These are phyloP conservation scores for Phaeotremella skinneri DNA, from an alignment of 768 basidiomycete species.

Conservation along the genomic window DNA sequence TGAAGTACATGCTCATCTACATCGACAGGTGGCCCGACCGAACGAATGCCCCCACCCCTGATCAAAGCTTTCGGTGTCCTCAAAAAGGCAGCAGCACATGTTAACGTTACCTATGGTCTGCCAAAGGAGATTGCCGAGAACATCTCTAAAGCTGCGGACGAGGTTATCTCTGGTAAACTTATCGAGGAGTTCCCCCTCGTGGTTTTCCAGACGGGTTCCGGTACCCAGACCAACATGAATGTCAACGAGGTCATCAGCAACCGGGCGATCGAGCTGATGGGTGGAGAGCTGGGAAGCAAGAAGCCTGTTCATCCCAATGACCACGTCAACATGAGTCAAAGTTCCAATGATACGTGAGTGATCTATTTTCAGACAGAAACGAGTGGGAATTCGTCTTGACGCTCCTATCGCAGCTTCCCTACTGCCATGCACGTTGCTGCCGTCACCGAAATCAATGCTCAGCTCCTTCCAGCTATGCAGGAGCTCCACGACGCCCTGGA, in stretches of 20 bases:
- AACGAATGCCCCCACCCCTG: slow-evolving; percentile 88
- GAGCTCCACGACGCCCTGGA: slow-evolving; percentile 81
- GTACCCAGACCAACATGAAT: slow-evolving; percentile 99
- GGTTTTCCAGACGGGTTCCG: slow-evolving; percentile 98
- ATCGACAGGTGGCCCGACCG: slow-evolving; percentile 64
- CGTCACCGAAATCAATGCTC: slow-evolving; percentile 76
- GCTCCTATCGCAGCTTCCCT: slow-evolving; percentile 68
- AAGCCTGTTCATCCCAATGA: slow-evolving; percentile 98
- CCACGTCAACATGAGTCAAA: slow-evolving; percentile 99
- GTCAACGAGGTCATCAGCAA: slow-evolving; percentile 99
- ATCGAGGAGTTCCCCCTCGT: slow-evolving; percentile 95
- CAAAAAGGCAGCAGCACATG: slow-evolving; percentile 92
- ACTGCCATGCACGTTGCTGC: slow-evolving; percentile 99
- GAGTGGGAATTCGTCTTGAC: neutral
- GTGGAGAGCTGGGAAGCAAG: slow-evolving; percentile 92
- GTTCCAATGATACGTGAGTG: slow-evolving; percentile 92
- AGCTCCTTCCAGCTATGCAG: slow-evolving; percentile 78
- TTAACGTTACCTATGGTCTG: slow-evolving; percentile 86
- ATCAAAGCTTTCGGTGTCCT: slow-evolving; percentile 97
- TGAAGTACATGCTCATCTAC: neutral
- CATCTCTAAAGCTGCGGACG: slow-evolving; percentile 90
- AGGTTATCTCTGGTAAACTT: slow-evolving; percentile 94
- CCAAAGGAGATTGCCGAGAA: slow-evolving; percentile 82
- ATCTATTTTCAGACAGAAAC: neutral
- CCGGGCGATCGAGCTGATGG: slow-evolving; percentile 93